Conservation (phyloP, 1,284 basidiomycete species). For the Leccinum angustisporum region DNA sequence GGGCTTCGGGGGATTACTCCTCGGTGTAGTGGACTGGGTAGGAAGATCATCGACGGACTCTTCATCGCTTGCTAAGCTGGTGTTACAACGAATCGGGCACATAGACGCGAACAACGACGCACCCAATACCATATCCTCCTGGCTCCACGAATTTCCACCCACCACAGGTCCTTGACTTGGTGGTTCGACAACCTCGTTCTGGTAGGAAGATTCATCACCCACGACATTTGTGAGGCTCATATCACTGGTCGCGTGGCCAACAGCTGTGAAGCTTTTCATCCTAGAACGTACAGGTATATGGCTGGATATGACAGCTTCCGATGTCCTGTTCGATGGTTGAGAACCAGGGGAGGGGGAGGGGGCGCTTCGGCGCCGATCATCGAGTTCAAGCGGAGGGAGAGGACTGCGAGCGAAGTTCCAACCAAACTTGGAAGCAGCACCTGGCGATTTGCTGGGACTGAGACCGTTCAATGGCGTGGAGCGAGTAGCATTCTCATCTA, state of each 20-base stretch:
- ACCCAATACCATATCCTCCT: slow-evolving; percentile 38
- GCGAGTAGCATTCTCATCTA: slow-evolving; percentile 3
- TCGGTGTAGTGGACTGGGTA: slow-evolving; percentile 29
- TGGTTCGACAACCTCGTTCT: slow-evolving; percentile 33
- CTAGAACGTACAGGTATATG: slow-evolving; percentile 48
- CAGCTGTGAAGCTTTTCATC: slow-evolving; percentile 19
- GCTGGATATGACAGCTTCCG: slow-evolving; percentile 31
- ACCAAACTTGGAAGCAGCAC: slow-evolving; percentile 37
- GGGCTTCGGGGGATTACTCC: slow-evolving; percentile 17
- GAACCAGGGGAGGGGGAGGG: slow-evolving; percentile 26
- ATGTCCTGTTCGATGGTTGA: slow-evolving; percentile 28
- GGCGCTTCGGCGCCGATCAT: slow-evolving; percentile 29
- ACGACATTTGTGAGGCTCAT: slow-evolving; percentile 31
- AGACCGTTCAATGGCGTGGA: slow-evolving; percentile 2
- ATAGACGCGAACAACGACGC: slow-evolving; percentile 14
- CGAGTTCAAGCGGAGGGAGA: slow-evolving; percentile 42
- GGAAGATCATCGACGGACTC: slow-evolving; percentile 28
- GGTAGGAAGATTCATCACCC: slow-evolving; percentile 22
- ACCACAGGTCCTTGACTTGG: slow-evolving; percentile 29
- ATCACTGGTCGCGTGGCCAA: slow-evolving; percentile 21
- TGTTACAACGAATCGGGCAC: slow-evolving; percentile 7
- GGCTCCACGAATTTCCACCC: slow-evolving; percentile 20
- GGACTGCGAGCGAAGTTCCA: slow-evolving; percentile 41
- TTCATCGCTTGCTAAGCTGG: slow-evolving; percentile 40
- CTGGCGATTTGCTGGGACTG: slow-evolving; percentile 21